A percentile compares a stretch with the other conserved stretches of the same genome.
These are phyloP conservation scores for Sequoia sempervirens DNA, from an alignment of 75 land plant species.

Conservation along the genomic window DNA sequence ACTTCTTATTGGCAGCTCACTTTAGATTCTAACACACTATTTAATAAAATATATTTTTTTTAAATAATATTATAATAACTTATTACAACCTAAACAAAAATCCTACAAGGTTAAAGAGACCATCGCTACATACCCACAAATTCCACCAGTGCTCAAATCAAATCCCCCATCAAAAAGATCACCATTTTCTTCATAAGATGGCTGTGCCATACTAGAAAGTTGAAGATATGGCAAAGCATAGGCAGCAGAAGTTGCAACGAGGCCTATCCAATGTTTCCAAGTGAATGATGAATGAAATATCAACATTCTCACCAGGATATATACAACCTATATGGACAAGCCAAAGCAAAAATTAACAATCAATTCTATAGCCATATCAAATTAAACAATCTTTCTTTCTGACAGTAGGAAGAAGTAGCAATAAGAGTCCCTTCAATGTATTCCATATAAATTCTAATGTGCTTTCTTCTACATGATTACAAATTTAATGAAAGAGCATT, in stretches of 20 bases:
- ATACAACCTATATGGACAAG: slow-evolving; percentile 45
- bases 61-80: background rate
- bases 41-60: background rate
- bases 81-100: background rate
- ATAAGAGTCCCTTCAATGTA: background rate
- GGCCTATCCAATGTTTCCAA: slow-evolving; percentile 86
- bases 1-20: background rate
- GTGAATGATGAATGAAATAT: slow-evolving; percentile 63
- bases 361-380: background rate
- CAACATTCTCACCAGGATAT: slow-evolving; percentile 55
- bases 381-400: background rate
- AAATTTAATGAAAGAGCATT: background rate
- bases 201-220: slow-evolving; percentile 77
- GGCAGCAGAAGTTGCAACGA: slow-evolving; percentile 54
- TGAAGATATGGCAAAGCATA: slow-evolving; percentile 72
- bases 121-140: slow-evolving; percentile 60
- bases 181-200: slow-evolving; percentile 62
- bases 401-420: background rate
- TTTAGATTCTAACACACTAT: background rate
- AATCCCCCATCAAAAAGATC: slow-evolving; percentile 95
- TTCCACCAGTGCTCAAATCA: slow-evolving; percentile 89
- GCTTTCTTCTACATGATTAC: background rate
- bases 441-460: background rate
- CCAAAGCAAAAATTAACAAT: background rate
- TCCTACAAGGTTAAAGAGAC: background rate